phyloP scores from a whole-genome alignment of 2,329 filamentous ascomycete genomes.

The Blastomyces emzantsi region DNA sequence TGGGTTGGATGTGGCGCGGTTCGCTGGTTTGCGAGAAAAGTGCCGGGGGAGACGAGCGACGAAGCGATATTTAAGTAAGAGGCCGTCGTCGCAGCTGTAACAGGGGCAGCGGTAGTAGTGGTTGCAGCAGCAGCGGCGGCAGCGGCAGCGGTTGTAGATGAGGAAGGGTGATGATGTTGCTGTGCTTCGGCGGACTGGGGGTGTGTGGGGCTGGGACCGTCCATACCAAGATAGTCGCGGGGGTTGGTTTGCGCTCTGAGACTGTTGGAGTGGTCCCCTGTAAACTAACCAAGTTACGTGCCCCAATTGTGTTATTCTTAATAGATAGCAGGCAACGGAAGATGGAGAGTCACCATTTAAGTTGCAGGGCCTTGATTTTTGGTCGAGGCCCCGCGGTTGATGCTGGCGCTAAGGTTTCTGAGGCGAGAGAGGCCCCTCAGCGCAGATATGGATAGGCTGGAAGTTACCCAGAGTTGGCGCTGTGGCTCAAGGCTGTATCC shows the following conservation, averaged over 20 bases:
- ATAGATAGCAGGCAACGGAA: background rate
- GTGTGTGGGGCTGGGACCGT: constrained; percentile 1
- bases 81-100: constrained; percentile 8
- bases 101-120: background rate
- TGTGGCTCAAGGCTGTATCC: background rate
- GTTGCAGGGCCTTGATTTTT: background rate
- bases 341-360: background rate
- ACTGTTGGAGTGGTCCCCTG: background rate
- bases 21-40: constrained; percentile 28
- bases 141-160: background rate
- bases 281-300: background rate
- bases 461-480: background rate
- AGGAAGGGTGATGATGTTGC: background rate
- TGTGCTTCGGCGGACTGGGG: background rate
- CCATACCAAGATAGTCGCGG: constrained; percentile 1
- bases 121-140: background rate
- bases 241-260: background rate
- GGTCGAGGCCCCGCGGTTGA: background rate
- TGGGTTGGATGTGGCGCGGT: constrained; percentile 12
- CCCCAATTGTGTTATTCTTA: background rate
- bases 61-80: constrained; percentile 26
- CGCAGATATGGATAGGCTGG: background rate
- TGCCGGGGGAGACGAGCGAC: constrained; percentile 29
- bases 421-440: background rate
- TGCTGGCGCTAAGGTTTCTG: background rate